A percentile compares a stretch with the other conserved stretches of the same genome.
phyloP scores from a whole-genome alignment of 768 basidiomycete genomes.

The Hygrocybe punicea region DNA sequence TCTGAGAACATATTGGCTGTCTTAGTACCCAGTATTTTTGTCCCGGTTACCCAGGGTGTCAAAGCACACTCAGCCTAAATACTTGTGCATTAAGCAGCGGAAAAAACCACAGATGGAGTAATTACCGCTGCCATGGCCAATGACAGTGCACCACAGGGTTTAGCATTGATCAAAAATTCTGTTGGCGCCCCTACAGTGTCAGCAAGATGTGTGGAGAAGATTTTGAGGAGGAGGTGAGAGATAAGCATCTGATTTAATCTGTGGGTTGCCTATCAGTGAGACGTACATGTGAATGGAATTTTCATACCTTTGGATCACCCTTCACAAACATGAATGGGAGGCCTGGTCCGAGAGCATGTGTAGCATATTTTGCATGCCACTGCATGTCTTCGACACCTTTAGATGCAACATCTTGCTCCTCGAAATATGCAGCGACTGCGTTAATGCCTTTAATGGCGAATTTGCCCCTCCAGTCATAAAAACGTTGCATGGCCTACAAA shows the following conservation, averaged over 20 bases:
- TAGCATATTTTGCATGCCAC: not conserved
- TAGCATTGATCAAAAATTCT: not conserved
- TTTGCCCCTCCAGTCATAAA: not conserved
- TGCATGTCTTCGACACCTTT: not conserved
- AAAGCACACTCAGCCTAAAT: not conserved
- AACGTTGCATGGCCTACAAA: not conserved
- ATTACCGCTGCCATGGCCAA: not conserved
- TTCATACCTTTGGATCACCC: not conserved
- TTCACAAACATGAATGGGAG: not conserved
- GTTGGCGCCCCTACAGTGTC: not conserved
- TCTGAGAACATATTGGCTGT: not conserved
- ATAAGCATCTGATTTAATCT: not conserved
- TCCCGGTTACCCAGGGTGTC: not conserved
- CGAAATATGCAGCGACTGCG: not conserved
- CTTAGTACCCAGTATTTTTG: not conserved
- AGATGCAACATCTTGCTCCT: not conserved
- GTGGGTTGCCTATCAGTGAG: not conserved
- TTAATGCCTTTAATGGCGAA: not conserved
- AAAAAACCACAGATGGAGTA: not conserved
- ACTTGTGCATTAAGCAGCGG: not conserved
- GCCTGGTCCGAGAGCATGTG: not conserved
- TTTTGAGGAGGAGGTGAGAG: not conserved
- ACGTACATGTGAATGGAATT: not conserved
- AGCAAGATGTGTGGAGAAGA: not conserved
- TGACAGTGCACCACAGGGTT: not conserved